Conservation (phyloP, 179 eudicot species). For the Beta corolliflora region DNA sequence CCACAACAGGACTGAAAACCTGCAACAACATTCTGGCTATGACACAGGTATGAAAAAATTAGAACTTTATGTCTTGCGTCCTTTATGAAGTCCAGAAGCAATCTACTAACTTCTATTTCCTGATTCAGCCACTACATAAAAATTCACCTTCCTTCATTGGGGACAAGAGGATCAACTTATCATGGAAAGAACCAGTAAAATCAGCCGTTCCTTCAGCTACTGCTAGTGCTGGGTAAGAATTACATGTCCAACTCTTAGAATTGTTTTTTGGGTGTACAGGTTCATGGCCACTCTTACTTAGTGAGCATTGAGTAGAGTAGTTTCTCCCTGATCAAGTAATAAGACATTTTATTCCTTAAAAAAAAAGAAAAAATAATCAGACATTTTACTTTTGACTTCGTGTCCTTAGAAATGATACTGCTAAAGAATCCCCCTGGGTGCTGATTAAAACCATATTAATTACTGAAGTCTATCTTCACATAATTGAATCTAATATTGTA, state of each 20-base stretch:
- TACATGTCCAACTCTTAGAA: constrained; percentile 1
- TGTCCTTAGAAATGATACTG: too few species aligned
- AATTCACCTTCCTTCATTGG: constrained; percentile 80
- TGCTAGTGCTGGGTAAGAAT: constrained; percentile 58
- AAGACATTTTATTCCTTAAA: too few species aligned
- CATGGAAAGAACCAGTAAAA: constrained; percentile 78
- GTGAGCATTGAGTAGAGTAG: not conserved
- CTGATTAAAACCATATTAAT: too few species aligned
- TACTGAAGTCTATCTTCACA: too few species aligned
- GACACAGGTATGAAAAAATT: constrained; percentile 64
- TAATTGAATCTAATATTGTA: too few species aligned
- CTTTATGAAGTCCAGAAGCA: not conserved
- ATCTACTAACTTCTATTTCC: constrained; percentile 14
- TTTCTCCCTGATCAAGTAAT: too few species aligned
- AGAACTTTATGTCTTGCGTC: not conserved
- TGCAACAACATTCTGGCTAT: constrained; percentile 92
- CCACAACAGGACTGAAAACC: constrained; percentile 76
- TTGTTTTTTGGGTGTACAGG: not conserved
- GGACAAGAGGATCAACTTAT: constrained; percentile 77
- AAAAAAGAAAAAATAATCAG: not conserved
- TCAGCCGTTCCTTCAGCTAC: constrained; percentile 43
- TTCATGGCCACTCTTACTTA: not conserved
- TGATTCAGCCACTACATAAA: constrained; percentile 71
- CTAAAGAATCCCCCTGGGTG: too few species aligned
- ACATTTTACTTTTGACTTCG: not conserved